Evolutionary conservation across 2,329 filamentous ascomycete species (phyloP), one percentile per base, ranked within the genome.

Genomic region (Trematosphaeria pertusa): DNA sequence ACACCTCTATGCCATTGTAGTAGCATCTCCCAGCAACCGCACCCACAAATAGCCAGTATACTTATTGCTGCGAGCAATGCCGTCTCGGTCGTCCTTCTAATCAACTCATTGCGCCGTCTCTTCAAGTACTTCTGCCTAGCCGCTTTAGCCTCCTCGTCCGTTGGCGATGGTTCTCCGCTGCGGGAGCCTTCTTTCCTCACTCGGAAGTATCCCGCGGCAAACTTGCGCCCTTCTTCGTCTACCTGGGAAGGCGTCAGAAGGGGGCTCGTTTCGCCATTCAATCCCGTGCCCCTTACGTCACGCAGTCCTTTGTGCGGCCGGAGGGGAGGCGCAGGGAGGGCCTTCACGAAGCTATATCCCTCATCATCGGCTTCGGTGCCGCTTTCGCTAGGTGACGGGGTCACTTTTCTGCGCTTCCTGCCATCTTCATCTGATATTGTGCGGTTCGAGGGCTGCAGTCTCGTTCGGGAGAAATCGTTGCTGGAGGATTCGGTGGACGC

Each of bases 311-410:
- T 97, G 66, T 88, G 87, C 22, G 84, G 79, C 50, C 85, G 82
- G 7, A 81, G 59, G n/a, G 81, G 87, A 2, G 92, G 89, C 2
- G 92, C 89, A 1, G 93, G 92, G 17, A 97, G 75, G 0, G 91
- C 88, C 69, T 88, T 94, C 46, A 96, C 78, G 58, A 93, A 87
- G 4, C 75, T 70, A 33, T 78, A 79, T 54, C 92, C 88, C 71
- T 97, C 93, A 74, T 97, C 93, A 63, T 97, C 93, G 30, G 93
- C 93, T 69, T 97, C 93, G 14, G 92, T 96, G 18, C 93, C 93
- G 69, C 91, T 96, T 59, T 96, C 92, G 70, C 90, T 96, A 9
- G 83, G 83, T 28, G 68, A 70, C 26, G 61, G 63, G 8, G 66
- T 65, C 9, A 40, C 30, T 54, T 64, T 70, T 45, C 64, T 59